Evolutionary conservation across 176 grass and related monocot species (phyloP), one percentile per base, ranked within the genome.

Genomic region (Musa schizocarpa): DNA sequence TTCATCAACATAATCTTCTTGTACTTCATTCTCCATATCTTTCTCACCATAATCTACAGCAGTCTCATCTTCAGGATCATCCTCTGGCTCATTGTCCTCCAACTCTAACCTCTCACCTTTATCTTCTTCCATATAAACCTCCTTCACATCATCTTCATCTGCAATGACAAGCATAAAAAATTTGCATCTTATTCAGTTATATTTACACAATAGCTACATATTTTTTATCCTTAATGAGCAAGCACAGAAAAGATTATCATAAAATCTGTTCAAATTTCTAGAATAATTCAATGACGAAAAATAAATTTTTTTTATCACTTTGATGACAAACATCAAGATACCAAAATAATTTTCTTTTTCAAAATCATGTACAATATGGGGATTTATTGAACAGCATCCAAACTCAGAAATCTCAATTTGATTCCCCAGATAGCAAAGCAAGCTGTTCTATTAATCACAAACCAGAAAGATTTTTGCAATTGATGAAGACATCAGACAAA

Each of bases 21-120:
- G 85, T 3, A 76, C 79, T 63, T 75, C 88, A 78, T 89, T 78
- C 72, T 86, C 88, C 9, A 86, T 73, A 73, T 89, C 84, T 74
- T 81, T 90, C 72, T 91, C 88, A 74, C 87, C 90, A 0, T 93
- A 93, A 52, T 93, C 90, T 29, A 93, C 77, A 77, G 80, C 85
- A 89, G 82, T 71, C 55, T 89, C 90, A 65, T 93, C 90, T 74
- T 92, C 90, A 43, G 72, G 81, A 69, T 92, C 90, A 69, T 92
- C 50, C 53, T 77, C 74, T 63, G 74, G 10, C 57, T 76, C 75
- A 65, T 53, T 76, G 34, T 66, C 87, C 80, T 93, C 90, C 0
- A 93, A 87, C 64, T 89, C 90, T 50, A 93, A 29, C 1, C 82
- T 82, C 70, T 93, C 90, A 66, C 84, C 86, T 75, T 78, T 86